These are phyloP conservation scores for Porcisia hertigi DNA, from an alignment of 208 protist species.

Conservation along the genomic window DNA sequence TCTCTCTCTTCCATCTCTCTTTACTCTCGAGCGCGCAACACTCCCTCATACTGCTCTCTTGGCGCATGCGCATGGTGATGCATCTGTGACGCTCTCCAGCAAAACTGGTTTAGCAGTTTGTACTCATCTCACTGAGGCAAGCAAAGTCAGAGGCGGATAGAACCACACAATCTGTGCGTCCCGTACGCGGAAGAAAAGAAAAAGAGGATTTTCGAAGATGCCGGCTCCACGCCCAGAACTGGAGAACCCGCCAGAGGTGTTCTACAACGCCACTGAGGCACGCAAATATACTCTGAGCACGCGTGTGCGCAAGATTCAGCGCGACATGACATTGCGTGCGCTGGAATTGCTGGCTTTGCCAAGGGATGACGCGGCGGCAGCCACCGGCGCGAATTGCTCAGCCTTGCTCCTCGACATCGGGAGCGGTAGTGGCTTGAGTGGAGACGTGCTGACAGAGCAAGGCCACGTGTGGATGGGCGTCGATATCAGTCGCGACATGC, in stretches of 20 bases:
- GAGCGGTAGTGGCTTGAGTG: slow-evolving; percentile 98
- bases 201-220: slow-evolving; percentile 36
- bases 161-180: neutral
- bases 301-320: slow-evolving; percentile 97
- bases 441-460: slow-evolving; percentile 92
- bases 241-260: slow-evolving; percentile 94
- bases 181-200: neutral
- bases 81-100: no score
- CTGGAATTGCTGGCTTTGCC: slow-evolving; percentile 97
- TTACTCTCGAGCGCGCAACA: no score
- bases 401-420: slow-evolving; percentile 98
- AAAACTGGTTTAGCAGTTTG: neutral
- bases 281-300: slow-evolving; percentile 94
- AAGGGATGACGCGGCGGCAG: slow-evolving; percentile 23
- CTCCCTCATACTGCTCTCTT: no score
- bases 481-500: slow-evolving; percentile 97
- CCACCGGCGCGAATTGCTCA: slow-evolving; percentile 21
- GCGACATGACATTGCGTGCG: slow-evolving; percentile 96
- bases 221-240: slow-evolving; percentile 88
- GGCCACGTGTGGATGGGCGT: slow-evolving; percentile 98
- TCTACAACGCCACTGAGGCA: slow-evolving; percentile 96
- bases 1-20: no score
- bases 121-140: neutral
- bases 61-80: neutral
- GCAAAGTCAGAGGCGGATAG: neutral